Percentiles rank a stretch among this genome's conserved stretches.
Conservation (phyloP, 2,329 filamentous ascomycete species). For the Aspergillus aculeatus region DNA sequence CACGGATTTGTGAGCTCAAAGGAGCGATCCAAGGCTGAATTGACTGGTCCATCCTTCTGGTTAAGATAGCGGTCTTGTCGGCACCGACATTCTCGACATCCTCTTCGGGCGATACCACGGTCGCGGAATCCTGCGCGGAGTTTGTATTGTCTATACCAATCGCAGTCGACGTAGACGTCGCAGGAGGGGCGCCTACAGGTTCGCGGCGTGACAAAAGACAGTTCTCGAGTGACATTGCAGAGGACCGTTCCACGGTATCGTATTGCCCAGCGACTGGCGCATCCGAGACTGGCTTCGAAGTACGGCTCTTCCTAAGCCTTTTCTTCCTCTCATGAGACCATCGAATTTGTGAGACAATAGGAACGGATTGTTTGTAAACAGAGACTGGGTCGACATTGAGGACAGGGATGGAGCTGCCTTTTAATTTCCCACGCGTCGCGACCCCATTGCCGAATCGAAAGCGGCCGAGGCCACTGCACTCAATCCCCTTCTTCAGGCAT, state of each 20-base stretch:
- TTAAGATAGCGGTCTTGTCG: neutral
- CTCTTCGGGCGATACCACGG: neutral
- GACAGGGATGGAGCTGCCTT: conserved; percentile 16
- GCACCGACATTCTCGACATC: neutral
- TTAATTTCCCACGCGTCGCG: conserved; percentile 18
- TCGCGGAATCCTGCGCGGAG: neutral
- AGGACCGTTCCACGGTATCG: neutral
- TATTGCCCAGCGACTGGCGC: neutral
- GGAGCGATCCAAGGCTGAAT: conserved; percentile 16
- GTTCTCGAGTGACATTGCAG: neutral
- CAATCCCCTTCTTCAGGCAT: conserved; percentile 31
- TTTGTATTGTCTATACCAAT: neutral
- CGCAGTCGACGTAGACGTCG: neutral
- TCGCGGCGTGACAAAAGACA: neutral
- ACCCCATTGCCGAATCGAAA: conserved; percentile 30
- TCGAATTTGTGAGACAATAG: neutral
- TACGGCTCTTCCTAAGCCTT: neutral
- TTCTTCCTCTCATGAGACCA: neutral
- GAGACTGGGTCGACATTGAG: neutral
- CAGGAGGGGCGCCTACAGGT: neutral
- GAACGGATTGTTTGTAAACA: neutral
- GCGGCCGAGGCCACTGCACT: conserved; percentile 31
- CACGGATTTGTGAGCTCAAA: conserved; percentile 10
- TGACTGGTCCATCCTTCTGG: neutral
- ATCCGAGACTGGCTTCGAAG: neutral